These are phyloP conservation scores for Wallacemonas collosoma DNA, from an alignment of 208 protist genomes.

Conservation along the genomic window DNA sequence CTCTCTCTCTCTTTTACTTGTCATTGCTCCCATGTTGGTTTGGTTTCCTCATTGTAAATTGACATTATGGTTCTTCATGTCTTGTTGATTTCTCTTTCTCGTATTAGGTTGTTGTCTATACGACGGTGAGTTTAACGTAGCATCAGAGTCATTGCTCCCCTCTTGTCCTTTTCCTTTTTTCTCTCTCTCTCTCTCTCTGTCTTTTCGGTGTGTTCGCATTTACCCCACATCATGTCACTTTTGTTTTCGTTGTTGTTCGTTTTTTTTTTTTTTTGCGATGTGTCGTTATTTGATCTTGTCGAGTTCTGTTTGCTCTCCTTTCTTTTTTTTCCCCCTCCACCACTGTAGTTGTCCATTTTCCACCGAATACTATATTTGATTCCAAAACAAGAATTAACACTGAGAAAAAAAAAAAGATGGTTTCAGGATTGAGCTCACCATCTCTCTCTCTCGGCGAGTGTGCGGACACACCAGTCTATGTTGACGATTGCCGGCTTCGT, in stretches of 20 bases:
- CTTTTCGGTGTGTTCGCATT: not conserved
- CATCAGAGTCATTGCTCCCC: not conserved
- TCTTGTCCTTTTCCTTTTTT: constrained; percentile 21
- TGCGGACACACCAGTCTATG: too few relatives aligned
- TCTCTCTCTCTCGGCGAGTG: too few relatives aligned
- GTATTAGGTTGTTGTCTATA: not conserved
- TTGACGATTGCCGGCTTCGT: too few relatives aligned
- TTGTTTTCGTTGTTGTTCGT: not conserved
- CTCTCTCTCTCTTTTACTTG: not conserved
- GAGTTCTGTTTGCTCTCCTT: constrained; percentile 5
- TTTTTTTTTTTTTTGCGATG: constrained; percentile 21
- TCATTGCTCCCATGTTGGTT: not conserved
- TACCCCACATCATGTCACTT: not conserved
- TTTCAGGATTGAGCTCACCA: too few relatives aligned
- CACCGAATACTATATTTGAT: constrained; percentile 2
- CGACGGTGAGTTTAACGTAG: not conserved
- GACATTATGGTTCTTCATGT: not conserved
- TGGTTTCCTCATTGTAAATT: too few relatives aligned
- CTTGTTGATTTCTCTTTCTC: constrained; percentile 15
- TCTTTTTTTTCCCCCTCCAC: not conserved
- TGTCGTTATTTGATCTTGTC: not conserved
- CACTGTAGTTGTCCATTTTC: not conserved
- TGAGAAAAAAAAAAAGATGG: not conserved
- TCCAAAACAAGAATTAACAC: not conserved
- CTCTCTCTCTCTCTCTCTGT: constrained; percentile 13